phyloP scores from a whole-genome alignment of 2,329 filamentous ascomycete genomes.

The Thyridium curvatum region DNA sequence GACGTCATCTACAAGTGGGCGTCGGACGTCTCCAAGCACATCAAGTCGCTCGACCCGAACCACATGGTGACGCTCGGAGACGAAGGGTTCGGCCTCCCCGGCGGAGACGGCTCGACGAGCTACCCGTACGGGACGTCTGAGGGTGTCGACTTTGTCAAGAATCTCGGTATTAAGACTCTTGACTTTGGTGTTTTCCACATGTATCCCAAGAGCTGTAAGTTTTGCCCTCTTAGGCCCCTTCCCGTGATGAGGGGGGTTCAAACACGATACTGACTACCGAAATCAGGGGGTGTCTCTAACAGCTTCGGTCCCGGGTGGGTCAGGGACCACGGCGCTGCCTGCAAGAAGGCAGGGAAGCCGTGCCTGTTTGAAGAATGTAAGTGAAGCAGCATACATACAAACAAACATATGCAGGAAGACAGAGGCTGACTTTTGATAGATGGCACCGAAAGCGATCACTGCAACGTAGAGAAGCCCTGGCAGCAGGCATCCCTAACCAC shows the following conservation, averaged over 20 bases:
- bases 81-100: slow-evolving; percentile 29
- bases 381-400: too few species aligned
- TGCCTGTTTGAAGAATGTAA: slow-evolving; percentile 34
- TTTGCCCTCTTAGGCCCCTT: too few species aligned
- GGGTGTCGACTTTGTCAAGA: slow-evolving; percentile 14
- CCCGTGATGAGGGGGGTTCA: neutral
- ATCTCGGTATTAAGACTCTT: slow-evolving; percentile 37
- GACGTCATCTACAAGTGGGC: slow-evolving; percentile 55
- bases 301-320: slow-evolving; percentile 30
- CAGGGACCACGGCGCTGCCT: slow-evolving; percentile 27
- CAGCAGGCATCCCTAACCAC: slow-evolving; percentile 22
- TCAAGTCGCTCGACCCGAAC: slow-evolving; percentile 52
- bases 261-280: neutral
- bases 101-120: slow-evolving; percentile 9
- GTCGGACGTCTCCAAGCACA: slow-evolving; percentile 46
- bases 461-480: slow-evolving; percentile 18
- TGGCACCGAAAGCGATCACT: slow-evolving; percentile 14
- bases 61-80: slow-evolving; percentile 61
- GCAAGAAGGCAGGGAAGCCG: slow-evolving; percentile 29
- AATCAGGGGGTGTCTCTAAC: slow-evolving; percentile 20
- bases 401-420: too few species aligned
- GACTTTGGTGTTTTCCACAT: slow-evolving; percentile 42
- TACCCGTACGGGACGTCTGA: slow-evolving; percentile 16
- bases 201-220: slow-evolving; percentile 27
- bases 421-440: slow-evolving; percentile 8